phyloP scores from a whole-genome alignment of 2,329 filamentous ascomycete species.

The Microdochium nivale region DNA sequence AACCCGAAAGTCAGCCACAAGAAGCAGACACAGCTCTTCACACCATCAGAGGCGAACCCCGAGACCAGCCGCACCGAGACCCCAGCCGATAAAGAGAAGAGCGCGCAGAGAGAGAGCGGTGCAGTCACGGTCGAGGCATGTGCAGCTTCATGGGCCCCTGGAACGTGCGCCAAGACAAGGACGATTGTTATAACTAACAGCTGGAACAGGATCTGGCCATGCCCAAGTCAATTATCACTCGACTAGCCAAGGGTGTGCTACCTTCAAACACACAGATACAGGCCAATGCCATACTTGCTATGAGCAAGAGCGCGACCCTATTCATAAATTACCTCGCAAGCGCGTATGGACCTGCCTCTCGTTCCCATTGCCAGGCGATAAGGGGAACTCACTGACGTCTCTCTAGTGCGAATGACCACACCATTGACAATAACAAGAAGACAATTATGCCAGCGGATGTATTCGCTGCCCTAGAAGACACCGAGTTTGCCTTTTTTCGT shows the following conservation, averaged over 20 bases:
- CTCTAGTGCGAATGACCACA: slow-evolving; percentile 63
- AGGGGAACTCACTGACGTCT: background rate
- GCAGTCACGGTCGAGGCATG: slow-evolving; percentile 45
- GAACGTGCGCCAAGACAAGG: background rate
- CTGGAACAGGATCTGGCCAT: slow-evolving; percentile 58
- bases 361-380: background rate
- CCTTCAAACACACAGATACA: slow-evolving; percentile 78
- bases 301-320: slow-evolving; percentile 74
- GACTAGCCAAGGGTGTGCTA: slow-evolving; percentile 70
- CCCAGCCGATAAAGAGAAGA: slow-evolving; percentile 20
- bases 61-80: background rate
- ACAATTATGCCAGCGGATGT: slow-evolving; percentile 71
- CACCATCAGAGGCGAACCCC: slow-evolving; percentile 6
- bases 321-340: slow-evolving; percentile 75
- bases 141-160: background rate
- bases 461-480: slow-evolving; percentile 66
- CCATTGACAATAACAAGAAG: slow-evolving; percentile 60
- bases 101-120: slow-evolving; percentile 23
- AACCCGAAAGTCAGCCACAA: background rate
- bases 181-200: slow-evolving; percentile 6
- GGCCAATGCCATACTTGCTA: slow-evolving; percentile 69
- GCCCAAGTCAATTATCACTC: slow-evolving; percentile 73
- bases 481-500: slow-evolving; percentile 67
- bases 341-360: slow-evolving; percentile 44
- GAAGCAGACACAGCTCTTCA: slow-evolving; percentile 6